A percentile compares a stretch with the other conserved stretches of the same genome.
Conservation (phyloP, 1,139 yeast species). For the Candida tetrigidarum region DNA sequence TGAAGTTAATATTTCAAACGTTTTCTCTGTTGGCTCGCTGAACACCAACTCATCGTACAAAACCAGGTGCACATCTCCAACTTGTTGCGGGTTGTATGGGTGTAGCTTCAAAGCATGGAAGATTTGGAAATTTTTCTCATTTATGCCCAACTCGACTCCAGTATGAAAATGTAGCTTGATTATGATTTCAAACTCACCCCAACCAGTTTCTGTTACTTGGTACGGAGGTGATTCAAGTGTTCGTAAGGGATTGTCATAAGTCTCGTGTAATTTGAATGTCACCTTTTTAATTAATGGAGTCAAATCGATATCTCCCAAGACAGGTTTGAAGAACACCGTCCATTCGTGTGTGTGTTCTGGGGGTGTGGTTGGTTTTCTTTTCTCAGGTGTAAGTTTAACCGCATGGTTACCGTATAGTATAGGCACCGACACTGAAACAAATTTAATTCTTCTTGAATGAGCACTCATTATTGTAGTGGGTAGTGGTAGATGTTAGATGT, state of each 20-base stretch:
- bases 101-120: slow-evolving; percentile 92
- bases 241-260: slow-evolving; percentile 84
- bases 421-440: slow-evolving; percentile 83
- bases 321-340: slow-evolving; percentile 93
- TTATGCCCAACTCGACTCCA: slow-evolving; percentile 65
- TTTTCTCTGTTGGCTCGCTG: slow-evolving; percentile 91
- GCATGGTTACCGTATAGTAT: slow-evolving; percentile 89
- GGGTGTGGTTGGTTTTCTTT: slow-evolving; percentile 72
- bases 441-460: slow-evolving; percentile 48
- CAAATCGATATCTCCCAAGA: slow-evolving; percentile 73
- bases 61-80: slow-evolving; percentile 63
- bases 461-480: slow-evolving; percentile 19
- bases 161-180: slow-evolving; percentile 84
- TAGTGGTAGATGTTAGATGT: background rate
- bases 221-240: slow-evolving; percentile 90
- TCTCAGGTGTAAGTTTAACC: slow-evolving; percentile 64
- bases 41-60: slow-evolving; percentile 91
- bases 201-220: slow-evolving; percentile 96
- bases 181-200: slow-evolving; percentile 98
- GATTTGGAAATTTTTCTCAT: slow-evolving; percentile 84
- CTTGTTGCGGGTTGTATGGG: slow-evolving; percentile 69
- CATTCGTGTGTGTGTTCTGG: slow-evolving; percentile 93
- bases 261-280: slow-evolving; percentile 92
- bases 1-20: slow-evolving; percentile 76
- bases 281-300: slow-evolving; percentile 88